Conservation (phyloP, 1,139 yeast genomes). For the Diutina neorugosa region DNA sequence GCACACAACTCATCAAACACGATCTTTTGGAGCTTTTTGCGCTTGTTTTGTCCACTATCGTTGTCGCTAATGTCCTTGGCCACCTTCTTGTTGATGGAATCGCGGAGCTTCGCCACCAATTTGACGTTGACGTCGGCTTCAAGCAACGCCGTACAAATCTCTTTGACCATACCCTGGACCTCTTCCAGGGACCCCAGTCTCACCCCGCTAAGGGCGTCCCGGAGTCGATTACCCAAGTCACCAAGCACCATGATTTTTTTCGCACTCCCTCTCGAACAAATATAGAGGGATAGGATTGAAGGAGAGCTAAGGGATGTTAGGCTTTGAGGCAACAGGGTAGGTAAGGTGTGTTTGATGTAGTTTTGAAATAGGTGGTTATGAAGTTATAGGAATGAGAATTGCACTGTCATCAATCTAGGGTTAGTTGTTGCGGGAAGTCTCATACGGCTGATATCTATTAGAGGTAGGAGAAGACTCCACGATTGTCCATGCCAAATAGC, state of each 20-base stretch:
- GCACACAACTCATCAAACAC: conserved; percentile 87
- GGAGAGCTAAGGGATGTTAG: too few relatives aligned
- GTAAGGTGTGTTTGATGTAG: too few relatives aligned
- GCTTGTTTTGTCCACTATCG: conserved; percentile 50
- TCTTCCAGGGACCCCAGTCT: conserved; percentile 32
- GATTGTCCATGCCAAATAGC: too few relatives aligned
- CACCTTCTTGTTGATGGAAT: conserved; percentile 50
- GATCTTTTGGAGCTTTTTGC: conserved; percentile 77
- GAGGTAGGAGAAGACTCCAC: too few relatives aligned
- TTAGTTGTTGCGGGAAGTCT: too few relatives aligned
- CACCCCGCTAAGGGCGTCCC: conserved; percentile 52
- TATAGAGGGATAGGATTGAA: neutral
- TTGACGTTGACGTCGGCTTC: conserved; percentile 89
- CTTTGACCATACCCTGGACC: conserved; percentile 55
- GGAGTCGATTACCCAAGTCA: conserved; percentile 82
- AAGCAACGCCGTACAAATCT: conserved; percentile 76
- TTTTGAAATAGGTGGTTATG: too few relatives aligned
- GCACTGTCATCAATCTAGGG: too few relatives aligned
- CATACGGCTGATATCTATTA: too few relatives aligned
- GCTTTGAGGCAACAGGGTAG: too few relatives aligned
- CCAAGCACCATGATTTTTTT: conserved; percentile 67
- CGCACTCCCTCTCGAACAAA: neutral
- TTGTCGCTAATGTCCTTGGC: conserved; percentile 34
- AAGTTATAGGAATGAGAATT: too few relatives aligned
- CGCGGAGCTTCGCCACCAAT: conserved; percentile 68